Percentiles rank a stretch among this genome's conserved stretches.
Evolutionary conservation across 2,329 filamentous ascomycete species (phyloP).

Genomic region (Dactylellina parvicollis): DNA sequence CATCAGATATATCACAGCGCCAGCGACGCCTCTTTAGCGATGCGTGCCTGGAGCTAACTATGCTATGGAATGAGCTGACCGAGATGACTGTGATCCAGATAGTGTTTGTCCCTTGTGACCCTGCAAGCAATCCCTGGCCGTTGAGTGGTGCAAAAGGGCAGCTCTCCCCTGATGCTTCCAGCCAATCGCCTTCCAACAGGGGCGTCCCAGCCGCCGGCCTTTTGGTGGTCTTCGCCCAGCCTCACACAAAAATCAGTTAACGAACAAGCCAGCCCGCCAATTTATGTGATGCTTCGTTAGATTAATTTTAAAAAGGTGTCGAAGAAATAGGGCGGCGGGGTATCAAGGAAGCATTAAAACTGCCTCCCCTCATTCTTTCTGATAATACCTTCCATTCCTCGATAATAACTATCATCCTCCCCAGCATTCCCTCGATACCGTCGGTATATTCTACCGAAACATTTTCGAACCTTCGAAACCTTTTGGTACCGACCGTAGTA

Average conservation of each 20-base stretch:
- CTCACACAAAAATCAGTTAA: constrained; percentile 14
- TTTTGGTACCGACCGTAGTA: too few species aligned
- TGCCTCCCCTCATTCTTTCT: constrained; percentile 25
- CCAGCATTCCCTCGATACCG: not conserved
- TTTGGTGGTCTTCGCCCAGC: constrained; percentile 32
- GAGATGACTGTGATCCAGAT: too few species aligned
- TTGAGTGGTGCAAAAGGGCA: too few species aligned
- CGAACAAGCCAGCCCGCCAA: constrained; percentile 30
- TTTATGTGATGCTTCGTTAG: constrained; percentile 15
- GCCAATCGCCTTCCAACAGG: constrained; percentile 19
- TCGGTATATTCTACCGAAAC: not conserved
- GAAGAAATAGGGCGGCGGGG: constrained; percentile 48
- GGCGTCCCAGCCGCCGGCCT: constrained; percentile 42
- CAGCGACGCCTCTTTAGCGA: too few species aligned
- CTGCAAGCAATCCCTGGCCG: too few species aligned
- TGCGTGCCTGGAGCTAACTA: too few species aligned
- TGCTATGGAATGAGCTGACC: too few species aligned
- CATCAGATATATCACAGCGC: too few species aligned
- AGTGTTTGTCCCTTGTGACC: too few species aligned
- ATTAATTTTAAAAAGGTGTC: constrained; percentile 23
- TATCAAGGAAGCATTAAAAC: constrained; percentile 10
- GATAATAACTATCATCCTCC: not conserved
- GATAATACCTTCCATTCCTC: too few species aligned
- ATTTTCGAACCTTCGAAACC: constrained; percentile 17
- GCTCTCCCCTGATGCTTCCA: constrained; percentile 20